Evolutionary conservation across 192 early-diverging fungal species (phyloP).

Genomic region (Coemansia sp.): DNA sequence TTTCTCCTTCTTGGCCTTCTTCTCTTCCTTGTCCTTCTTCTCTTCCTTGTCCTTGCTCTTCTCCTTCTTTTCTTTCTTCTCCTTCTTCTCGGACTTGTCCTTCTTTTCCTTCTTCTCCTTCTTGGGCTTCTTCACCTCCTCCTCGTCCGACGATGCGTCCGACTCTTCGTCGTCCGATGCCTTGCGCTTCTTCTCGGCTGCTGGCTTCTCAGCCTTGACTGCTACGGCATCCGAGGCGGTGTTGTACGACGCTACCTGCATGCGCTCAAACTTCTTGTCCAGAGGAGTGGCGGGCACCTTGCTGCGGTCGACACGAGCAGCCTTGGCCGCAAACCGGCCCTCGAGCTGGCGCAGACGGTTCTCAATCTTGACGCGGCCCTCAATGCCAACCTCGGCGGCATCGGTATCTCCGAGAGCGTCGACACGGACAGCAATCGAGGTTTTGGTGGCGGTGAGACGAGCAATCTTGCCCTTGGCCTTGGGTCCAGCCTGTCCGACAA

Average conservation of each 20-base stretch:
- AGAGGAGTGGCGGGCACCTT: conserved; percentile 48
- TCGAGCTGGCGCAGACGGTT: conserved; percentile 87
- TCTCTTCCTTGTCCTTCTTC: conserved; percentile 48
- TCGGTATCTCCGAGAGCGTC: conserved; percentile 89
- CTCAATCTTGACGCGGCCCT: conserved; percentile 86
- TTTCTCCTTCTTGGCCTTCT: conserved; percentile 50
- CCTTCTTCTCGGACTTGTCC: conserved; percentile 49
- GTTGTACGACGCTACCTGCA: conserved; percentile 58
- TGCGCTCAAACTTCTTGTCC: conserved; percentile 57
- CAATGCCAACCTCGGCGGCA: conserved; percentile 81
- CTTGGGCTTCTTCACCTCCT: conserved; percentile 36
- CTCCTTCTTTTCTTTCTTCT: conserved; percentile 31
- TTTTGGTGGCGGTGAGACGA: conserved; percentile 89
- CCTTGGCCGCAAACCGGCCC: conserved; percentile 70
- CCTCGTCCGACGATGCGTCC: conserved; percentile 45
- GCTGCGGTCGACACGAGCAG: conserved; percentile 68
- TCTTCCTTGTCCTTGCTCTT: conserved; percentile 48
- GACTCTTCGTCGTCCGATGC: conserved; percentile 37
- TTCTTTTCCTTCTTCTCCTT: conserved; percentile 49
- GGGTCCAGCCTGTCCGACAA: conserved; percentile 94
- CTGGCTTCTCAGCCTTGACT: conserved; percentile 20
- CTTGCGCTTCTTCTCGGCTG: conserved; percentile 56
- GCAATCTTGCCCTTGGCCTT: conserved; percentile 99
- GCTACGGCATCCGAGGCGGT: conserved; percentile 51
- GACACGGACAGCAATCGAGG: conserved; percentile 84